A percentile compares a stretch with the other conserved stretches of the same genome.
phyloP scores from a whole-genome alignment of 2,329 filamentous ascomycete species.

The Chaetomium globosum region DNA sequence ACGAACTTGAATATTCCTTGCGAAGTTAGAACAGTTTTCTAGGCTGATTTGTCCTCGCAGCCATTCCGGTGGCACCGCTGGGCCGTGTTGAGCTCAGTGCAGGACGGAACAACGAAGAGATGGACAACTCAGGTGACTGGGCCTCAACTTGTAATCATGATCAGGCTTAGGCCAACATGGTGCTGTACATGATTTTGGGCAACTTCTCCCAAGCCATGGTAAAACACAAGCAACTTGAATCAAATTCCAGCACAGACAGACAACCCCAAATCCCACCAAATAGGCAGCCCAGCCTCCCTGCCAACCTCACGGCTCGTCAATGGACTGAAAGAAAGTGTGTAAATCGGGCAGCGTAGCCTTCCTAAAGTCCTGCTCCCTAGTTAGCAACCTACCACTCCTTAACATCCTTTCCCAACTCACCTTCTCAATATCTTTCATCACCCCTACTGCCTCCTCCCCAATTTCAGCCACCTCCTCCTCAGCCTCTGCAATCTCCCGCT shows the following conservation, averaged over 20 bases:
- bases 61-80: too few relatives aligned
- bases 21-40: too few relatives aligned
- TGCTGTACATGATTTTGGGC: background rate
- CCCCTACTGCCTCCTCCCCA: slow-evolving; percentile 24
- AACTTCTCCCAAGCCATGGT: background rate
- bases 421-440: slow-evolving; percentile 33
- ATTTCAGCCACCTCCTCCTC: slow-evolving; percentile 27
- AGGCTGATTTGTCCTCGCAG: too few relatives aligned
- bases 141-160: too few relatives aligned
- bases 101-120: too few relatives aligned
- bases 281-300: background rate
- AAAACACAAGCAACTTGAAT: background rate
- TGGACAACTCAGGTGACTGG: too few relatives aligned
- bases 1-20: too few relatives aligned
- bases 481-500: slow-evolving; percentile 28
- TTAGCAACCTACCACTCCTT: slow-evolving; percentile 4
- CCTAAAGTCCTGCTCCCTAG: slow-evolving; percentile 26
- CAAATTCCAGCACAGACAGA: background rate
- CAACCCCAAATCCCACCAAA: slow-evolving; percentile 8
- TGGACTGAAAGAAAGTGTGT: slow-evolving; percentile 31
- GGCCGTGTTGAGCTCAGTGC: too few relatives aligned
- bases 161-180: too few relatives aligned
- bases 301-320: slow-evolving; percentile 29
- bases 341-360: slow-evolving; percentile 31
- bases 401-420: slow-evolving; percentile 17